Evolutionary conservation across 2,329 filamentous ascomycete species (phyloP), one percentile per base, ranked within the genome.

Genomic region (Arthrocladium fulminans): DNA sequence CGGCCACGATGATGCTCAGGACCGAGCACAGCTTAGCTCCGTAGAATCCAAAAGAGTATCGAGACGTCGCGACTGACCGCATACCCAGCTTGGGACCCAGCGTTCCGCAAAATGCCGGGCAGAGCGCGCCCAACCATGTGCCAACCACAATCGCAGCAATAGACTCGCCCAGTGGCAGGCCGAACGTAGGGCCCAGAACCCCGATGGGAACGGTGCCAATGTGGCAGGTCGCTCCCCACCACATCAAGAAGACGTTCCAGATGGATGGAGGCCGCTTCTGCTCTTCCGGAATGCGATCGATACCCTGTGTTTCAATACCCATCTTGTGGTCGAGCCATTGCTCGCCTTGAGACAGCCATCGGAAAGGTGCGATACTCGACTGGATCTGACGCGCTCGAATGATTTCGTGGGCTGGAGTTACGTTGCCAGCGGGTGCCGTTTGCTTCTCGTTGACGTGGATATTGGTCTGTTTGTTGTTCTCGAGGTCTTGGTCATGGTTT

Each of bases 181-280:
- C 71, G 50, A 74, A 74, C 51, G 72, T 66, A 49, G 67, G 69
- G 3, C 73, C 73, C 3, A 76, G 59, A 42, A 75, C 64, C 39
- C 62, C 73, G 42, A 51, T 53, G 50, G 48, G 64, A 56, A 65
- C 61, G 54, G 63, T 67, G 45, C 55, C 54, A 54, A 71, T 59
- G 59, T 72, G 62, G 57, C 67, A 67, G 53, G 67, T 70, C 39
- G 69, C 59, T 1, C 65, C 68, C 52, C 64, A 71, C 69, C 69
- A 72, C 32, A 72, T 54, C 39, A 70, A 64, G 51, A 71, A 71
- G 54, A 68, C 65, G 52, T 69, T 69, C 41, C 61, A 34, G 24
- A 66, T 61, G 47, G 68, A 70, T 3, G 69, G 67, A 32, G 69
- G 64, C 15, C 60, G 61, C 52, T 67, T 67, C 45, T 69, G 63